Base-by-base conservation (phyloP, 352 stramenopile species). In the Phytophthora fragariaefolia region DNA sequence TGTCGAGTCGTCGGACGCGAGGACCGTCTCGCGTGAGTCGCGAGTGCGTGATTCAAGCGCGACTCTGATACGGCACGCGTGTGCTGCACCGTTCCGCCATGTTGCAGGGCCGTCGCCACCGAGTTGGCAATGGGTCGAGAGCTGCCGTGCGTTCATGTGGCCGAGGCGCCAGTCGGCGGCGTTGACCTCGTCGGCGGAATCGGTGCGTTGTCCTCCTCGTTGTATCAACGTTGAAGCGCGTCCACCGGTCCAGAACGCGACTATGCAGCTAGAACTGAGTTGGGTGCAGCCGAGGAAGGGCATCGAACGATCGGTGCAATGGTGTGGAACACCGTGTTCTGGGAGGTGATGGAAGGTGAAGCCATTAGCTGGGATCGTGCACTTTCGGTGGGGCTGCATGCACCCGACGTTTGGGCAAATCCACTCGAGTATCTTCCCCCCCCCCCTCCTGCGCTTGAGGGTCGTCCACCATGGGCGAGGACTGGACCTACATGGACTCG, bases 401-500 rank as follows among this genome's bases (percentile, higher is more conserved):
- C n/a, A n/a, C n/a, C n/a, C n/a, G n/a, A n/a, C n/a, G n/a, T n/a
- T 42, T 42, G 34, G 34, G 34, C 34, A 42, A 42, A 42, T 42
- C 34, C 34, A 20, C 12, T 15, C 34, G 15, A 20, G 34, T 20
- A 42, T 42, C 34, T 42, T 7, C 34, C 34, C 13, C 34, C 1
- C 13, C 13, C n/a, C n/a, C n/a, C n/a, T n/a, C n/a, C n/a, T n/a
- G n/a, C n/a, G n/a, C n/a, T n/a, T n/a, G n/a, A n/a, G n/a, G n/a
- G n/a, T n/a, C n/a, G 6, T 36, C 3, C 13, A 36, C 15, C 34
- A 42, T 42, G 18, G 48, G 42, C 1, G 60, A 74, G 27, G 66
- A 81, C 40, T 78, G 69, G 73, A 27, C 57, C 32, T 73, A 73
- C 59, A 91, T 92, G 85, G 77, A 86, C 72, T 72, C 77, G 38